These are phyloP conservation scores for Magnusiomyces sp. DNA, from an alignment of 1,139 yeast genomes.

Conservation along the genomic window DNA sequence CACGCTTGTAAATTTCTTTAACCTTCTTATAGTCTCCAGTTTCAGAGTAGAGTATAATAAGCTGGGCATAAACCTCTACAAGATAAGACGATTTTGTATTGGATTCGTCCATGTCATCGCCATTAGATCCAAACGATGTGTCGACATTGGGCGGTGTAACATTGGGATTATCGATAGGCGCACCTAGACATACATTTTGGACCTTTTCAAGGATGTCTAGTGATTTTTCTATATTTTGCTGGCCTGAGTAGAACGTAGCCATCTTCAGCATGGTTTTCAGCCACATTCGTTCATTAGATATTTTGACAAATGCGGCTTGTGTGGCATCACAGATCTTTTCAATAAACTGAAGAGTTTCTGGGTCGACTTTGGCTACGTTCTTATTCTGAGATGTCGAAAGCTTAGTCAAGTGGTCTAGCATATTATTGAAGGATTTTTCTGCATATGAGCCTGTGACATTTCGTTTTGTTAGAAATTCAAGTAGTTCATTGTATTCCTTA, in stretches of 20 bases:
- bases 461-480: conserved; percentile 26
- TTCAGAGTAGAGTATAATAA: conserved; percentile 45
- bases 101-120: conserved; percentile 19
- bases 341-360: conserved; percentile 24
- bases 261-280: conserved; percentile 47
- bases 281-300: conserved; percentile 45
- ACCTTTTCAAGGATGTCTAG: conserved; percentile 36
- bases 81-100: conserved; percentile 31
- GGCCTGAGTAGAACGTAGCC: conserved; percentile 42
- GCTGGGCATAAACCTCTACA: conserved; percentile 58
- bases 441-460: conserved; percentile 41
- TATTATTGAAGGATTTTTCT: conserved; percentile 53
- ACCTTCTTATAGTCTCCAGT: conserved; percentile 36
- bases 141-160: not conserved
- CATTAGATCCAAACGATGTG: conserved; percentile 8
- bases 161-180: not conserved
- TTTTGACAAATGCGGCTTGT: conserved; percentile 23
- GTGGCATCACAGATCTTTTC: conserved; percentile 27
- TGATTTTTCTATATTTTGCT: conserved; percentile 35
- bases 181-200: conserved; percentile 33
- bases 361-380: conserved; percentile 5
- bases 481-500: conserved; percentile 26
- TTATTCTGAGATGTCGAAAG: not conserved
- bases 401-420: conserved; percentile 40
- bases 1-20: conserved; percentile 42